These are phyloP conservation scores for Megacollybia platyphylla DNA, from an alignment of 1,284 basidiomycete genomes.

Conservation along the genomic window DNA sequence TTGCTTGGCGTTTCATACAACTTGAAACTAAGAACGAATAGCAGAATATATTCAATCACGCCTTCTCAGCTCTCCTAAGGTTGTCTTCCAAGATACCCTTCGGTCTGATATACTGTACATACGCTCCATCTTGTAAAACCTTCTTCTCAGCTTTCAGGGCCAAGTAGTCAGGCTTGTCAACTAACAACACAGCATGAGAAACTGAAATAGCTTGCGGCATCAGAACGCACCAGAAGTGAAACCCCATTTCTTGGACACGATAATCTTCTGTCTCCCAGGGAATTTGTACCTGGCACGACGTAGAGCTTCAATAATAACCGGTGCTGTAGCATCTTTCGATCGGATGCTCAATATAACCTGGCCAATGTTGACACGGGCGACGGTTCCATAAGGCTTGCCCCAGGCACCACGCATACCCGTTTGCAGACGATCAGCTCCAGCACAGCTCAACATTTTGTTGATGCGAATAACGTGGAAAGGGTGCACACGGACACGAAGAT, in stretches of 20 bases:
- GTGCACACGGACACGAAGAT: constrained; percentile 93
- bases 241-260: constrained; percentile 95
- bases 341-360: constrained; percentile 96
- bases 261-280: constrained; percentile 99
- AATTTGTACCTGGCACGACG: constrained; percentile 99
- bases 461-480: constrained; percentile 98
- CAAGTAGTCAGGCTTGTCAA: constrained; percentile 83
- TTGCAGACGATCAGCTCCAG: constrained; percentile 96
- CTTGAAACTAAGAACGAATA: too few species aligned
- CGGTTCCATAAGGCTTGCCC: constrained; percentile 97
- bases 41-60: not conserved
- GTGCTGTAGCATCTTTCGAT: constrained; percentile 80
- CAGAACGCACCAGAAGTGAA: constrained; percentile 65
- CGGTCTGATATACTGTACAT: not conserved
- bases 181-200: too few species aligned
- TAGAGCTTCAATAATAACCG: constrained; percentile 93
- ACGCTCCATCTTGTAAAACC: constrained; percentile 44
- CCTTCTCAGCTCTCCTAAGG: not conserved
- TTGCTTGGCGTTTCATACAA: too few species aligned
- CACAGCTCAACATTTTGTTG: constrained; percentile 99
- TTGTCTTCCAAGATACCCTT: not conserved
- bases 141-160: constrained; percentile 83
- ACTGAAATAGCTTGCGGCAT: too few species aligned
- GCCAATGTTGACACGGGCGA: constrained; percentile 93
- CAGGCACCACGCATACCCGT: constrained; percentile 99